Conservation (phyloP, 495 filamentous ascomycete genomes). For the Xylaria cubensis region DNA sequence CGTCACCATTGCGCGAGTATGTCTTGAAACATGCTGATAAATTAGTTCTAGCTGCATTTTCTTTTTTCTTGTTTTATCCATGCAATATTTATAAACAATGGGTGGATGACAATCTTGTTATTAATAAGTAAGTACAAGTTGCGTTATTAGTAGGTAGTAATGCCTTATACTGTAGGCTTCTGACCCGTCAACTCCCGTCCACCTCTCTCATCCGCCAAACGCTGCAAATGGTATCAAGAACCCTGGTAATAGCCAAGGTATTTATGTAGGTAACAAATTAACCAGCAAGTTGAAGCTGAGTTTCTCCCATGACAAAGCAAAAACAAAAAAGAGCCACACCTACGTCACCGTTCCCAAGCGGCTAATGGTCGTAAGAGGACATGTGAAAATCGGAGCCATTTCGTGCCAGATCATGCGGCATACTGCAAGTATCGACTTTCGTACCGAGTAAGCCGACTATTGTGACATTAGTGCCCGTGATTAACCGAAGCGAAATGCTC, state of each 20-base stretch:
- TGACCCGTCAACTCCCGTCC: neutral
- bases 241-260: neutral
- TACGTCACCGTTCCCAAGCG: neutral
- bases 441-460: neutral
- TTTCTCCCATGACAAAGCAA: neutral
- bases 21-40: too few species aligned
- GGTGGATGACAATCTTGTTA: slow-evolving; percentile 34
- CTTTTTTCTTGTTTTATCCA: too few species aligned
- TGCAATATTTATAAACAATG: slow-evolving; percentile 18
- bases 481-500: neutral
- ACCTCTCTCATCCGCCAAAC: slow-evolving; percentile 14
- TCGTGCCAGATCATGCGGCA: neutral
- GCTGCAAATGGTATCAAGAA: slow-evolving; percentile 26
- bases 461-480: neutral
- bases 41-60: too few species aligned
- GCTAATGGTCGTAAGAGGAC: neutral
- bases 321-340: neutral
- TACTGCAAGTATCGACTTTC: neutral
- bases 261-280: neutral
- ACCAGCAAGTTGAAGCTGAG: neutral
- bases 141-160: neutral
- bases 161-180: neutral
- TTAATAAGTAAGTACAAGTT: neutral
- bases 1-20: too few species aligned
- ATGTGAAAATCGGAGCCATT: neutral